Evolutionary conservation across 768 basidiomycete genomes (phyloP).

Genomic region (Leccinum longicurvipes): DNA sequence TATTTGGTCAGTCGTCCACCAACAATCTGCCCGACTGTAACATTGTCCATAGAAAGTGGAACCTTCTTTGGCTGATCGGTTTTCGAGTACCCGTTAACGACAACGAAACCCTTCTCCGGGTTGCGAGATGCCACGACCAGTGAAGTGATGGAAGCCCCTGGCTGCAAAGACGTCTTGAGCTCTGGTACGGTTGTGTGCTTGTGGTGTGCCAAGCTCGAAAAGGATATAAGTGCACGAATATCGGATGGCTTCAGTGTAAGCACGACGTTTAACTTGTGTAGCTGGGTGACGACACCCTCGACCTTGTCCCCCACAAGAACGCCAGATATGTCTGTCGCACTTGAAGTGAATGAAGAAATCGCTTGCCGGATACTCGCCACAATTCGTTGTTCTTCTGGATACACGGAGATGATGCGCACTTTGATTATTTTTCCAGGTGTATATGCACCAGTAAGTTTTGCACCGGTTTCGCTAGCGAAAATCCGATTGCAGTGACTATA

Average conservation of each 20-base stretch:
- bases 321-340: conserved; percentile 60
- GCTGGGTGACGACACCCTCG: conserved; percentile 65
- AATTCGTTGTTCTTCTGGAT: conserved; percentile 59
- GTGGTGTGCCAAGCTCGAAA: conserved; percentile 84
- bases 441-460: conserved; percentile 61
- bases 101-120: conserved; percentile 79
- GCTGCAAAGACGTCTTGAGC: conserved; percentile 57
- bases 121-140: conserved; percentile 90
- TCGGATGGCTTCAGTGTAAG: conserved; percentile 67
- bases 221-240: conserved; percentile 77
- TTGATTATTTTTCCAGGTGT: conserved; percentile 78
- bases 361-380: conserved; percentile 88
- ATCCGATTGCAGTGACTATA: background rate
- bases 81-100: conserved; percentile 74
- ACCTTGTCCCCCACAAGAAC: conserved; percentile 77
- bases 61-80: conserved; percentile 48
- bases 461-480: conserved; percentile 57
- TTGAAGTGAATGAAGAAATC: conserved; percentile 43
- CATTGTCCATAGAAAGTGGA: conserved; percentile 59
- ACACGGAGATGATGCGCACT: conserved; percentile 71
- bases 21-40: conserved; percentile 71
- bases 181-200: conserved; percentile 63
- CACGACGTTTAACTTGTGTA: conserved; percentile 84
- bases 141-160: conserved; percentile 68
- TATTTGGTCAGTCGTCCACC: conserved; percentile 79